phyloP scores from a whole-genome alignment of 345 rosid species.

The Reutealis trisperma region DNA sequence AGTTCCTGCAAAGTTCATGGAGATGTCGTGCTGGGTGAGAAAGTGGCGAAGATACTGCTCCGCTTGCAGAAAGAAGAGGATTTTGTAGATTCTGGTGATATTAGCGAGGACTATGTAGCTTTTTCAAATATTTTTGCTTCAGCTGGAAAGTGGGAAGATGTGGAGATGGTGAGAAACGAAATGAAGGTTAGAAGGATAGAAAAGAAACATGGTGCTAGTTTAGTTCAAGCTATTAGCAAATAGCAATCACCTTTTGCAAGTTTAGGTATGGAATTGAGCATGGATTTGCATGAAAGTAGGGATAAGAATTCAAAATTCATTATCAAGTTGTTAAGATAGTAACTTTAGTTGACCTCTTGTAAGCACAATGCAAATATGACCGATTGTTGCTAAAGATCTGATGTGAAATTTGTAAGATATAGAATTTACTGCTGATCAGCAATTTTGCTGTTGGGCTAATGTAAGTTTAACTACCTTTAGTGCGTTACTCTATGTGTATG shows the following conservation, averaged over 20 bases:
- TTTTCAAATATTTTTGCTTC: constrained; percentile 62
- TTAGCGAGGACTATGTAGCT: constrained; percentile 53
- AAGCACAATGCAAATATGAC: no score
- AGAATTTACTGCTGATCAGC: background rate
- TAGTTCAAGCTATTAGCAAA: constrained; percentile 6
- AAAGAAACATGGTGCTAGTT: constrained; percentile 28
- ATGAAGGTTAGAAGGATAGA: constrained; percentile 36
- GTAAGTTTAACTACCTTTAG: no score
- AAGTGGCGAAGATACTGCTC: constrained; percentile 47
- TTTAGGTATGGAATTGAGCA: no score
- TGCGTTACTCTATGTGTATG: no score
- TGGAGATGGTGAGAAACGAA: constrained; percentile 44
- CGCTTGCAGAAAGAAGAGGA: constrained; percentile 23
- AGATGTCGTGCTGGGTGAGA: constrained; percentile 46
- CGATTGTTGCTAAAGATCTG: background rate
- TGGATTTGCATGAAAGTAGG: no score
- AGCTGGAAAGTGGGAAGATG: constrained; percentile 54
- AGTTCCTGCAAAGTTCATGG: constrained; percentile 54
- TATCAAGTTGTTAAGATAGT: no score
- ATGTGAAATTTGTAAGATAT: background rate
- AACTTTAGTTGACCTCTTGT: no score
- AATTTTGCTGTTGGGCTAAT: background rate
- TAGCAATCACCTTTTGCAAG: no score
- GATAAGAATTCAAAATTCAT: no score
- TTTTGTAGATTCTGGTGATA: constrained; percentile 11